A percentile compares a stretch with the other conserved stretches of the same genome.
These are phyloP conservation scores for Cyberlindnera sargentensis DNA, from an alignment of 805 yeast species.

Conservation along the genomic window DNA sequence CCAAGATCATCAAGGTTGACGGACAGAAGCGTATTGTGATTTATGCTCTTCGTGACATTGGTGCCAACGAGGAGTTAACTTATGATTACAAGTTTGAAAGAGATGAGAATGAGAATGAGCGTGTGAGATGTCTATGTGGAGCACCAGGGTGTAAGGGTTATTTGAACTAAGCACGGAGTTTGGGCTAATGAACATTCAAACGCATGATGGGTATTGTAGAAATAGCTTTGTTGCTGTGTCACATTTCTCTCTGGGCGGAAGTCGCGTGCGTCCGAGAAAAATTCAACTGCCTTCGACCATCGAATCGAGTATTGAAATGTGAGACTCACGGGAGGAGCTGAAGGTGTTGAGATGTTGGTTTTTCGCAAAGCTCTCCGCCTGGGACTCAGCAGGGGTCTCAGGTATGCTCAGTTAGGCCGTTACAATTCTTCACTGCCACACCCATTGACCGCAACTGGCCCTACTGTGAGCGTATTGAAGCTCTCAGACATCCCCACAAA, in stretches of 20 bases:
- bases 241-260: too few relatives aligned
- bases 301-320: too few relatives aligned
- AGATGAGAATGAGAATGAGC: constrained; percentile 79
- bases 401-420: too few relatives aligned
- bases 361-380: too few relatives aligned
- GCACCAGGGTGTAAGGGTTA: constrained; percentile 92
- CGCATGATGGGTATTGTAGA: too few relatives aligned
- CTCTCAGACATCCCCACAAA: constrained; percentile 6
- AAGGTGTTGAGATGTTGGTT: too few relatives aligned
- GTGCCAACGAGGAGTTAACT: constrained; percentile 85
- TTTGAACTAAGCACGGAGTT: constrained; percentile 45
- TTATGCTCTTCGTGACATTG: constrained; percentile 84
- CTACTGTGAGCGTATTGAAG: constrained; percentile 1
- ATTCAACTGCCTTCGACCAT: too few relatives aligned
- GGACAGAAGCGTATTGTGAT: constrained; percentile 92
- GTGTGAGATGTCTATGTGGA: constrained; percentile 92
- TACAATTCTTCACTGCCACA: too few relatives aligned
- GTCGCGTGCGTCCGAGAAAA: too few relatives aligned
- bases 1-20: constrained; percentile 91
- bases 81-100: constrained; percentile 95
- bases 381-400: too few relatives aligned
- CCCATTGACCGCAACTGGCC: background rate
- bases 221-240: too few relatives aligned
- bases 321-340: too few relatives aligned
- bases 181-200: background rate